Conservation (phyloP, 129 eudicot genomes). For the Flaveria bidentis region DNA sequence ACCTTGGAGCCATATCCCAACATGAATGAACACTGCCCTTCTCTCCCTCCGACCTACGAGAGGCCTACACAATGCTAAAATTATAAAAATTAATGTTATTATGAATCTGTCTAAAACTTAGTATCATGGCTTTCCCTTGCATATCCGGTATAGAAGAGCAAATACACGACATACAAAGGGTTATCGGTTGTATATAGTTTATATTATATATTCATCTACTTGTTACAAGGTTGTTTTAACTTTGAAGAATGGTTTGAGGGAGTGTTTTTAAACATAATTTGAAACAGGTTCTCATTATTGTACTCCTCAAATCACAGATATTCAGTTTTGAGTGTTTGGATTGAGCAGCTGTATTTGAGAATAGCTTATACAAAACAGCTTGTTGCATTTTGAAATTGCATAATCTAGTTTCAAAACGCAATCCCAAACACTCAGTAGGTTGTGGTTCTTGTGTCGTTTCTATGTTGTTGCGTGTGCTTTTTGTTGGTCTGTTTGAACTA, state of each 20-base stretch:
- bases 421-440: no score
- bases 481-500: no score
- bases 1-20: constrained; percentile 84
- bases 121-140: not conserved
- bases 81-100: not conserved
- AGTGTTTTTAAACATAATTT: no score
- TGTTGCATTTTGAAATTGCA: no score
- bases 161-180: no score
- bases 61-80: constrained; percentile 79
- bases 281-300: no score
- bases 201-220: no score
- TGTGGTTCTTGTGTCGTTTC: not conserved
- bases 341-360: not conserved
- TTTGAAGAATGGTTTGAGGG: no score
- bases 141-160: not conserved
- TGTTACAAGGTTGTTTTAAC: no score
- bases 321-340: not conserved
- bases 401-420: not conserved
- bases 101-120: constrained; percentile 5
- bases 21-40: constrained; percentile 96
- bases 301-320: not conserved
- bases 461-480: no score
- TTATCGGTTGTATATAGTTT: no score
- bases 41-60: constrained; percentile 87
- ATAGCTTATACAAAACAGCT: no score